Evolutionary conservation across 2,329 filamentous ascomycete genomes (phyloP), one percentile per base, ranked within the genome.

Genomic region (Ramularia endophylla): DNA sequence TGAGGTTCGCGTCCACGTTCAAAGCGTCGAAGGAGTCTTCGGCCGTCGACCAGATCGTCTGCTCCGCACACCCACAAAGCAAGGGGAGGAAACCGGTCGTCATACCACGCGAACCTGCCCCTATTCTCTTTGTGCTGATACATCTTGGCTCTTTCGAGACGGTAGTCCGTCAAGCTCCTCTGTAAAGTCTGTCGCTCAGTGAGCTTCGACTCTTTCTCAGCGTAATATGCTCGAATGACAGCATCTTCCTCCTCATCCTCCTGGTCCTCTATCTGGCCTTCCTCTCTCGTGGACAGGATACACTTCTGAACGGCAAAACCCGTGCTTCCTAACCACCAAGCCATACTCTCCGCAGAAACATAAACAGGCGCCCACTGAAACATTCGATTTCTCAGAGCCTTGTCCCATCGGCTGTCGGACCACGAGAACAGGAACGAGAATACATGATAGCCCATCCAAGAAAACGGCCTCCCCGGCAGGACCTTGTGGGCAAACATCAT

Each of bases 361-460:
- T 94, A 94, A 0, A 94, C 87, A 1, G 90, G 90, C 0, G 87
- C 81, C 52, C 94, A 95, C 56, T 92, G 87, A 62, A 97, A 95
- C 75, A 94, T 83, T 30, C 90, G 81, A 58, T 87, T 69, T 44
- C 85, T 74, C 11, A 95, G 67, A 5, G 74, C 86, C 7, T 80
- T 77, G 48, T 95, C 90, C 90, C 90, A 95, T 6, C 87, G 77
- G 8, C 64, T 68, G 59, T 97, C 89, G 0, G 78, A 80, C 89
- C 90, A 97, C 58, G 83, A 75, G 62, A 97, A 95, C 1, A 97
- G 69, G 57, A 89, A 94, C 0, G 82, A 83, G 55, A 95, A 95
- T 3, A 95, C 86, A 35, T 80, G 80, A 64, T 95, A 97, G 2
- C 87, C 89, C 54, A 95, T 73, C 56, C 77, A 80, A 5, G 87